Evolutionary conservation across 2,329 filamentous ascomycete species (phyloP).

Genomic region (Colletotrichum navitas): DNA sequence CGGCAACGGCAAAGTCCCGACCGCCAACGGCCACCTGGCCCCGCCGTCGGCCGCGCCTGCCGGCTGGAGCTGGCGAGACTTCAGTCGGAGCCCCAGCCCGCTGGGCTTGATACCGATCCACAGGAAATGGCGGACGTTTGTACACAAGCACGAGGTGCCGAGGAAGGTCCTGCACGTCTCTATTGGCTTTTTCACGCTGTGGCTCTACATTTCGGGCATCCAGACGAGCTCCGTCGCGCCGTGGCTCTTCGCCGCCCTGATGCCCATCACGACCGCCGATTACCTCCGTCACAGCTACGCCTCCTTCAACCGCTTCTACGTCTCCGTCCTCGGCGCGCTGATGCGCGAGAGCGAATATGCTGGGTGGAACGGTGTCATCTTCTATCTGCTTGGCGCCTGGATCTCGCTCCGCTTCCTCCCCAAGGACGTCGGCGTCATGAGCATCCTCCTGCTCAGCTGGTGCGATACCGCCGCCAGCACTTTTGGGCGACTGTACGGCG

Average conservation of each 20-base stretch:
- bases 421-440: constrained; percentile 92
- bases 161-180: constrained; percentile 94
- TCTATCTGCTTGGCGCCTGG: constrained; percentile 93
- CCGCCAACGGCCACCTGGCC: constrained; percentile 76
- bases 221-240: constrained; percentile 85
- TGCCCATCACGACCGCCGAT: constrained; percentile 88
- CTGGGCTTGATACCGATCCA: constrained; percentile 96
- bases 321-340: constrained; percentile 84
- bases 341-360: constrained; percentile 98
- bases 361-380: constrained; percentile 97
- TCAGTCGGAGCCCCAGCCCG: constrained; percentile 92
- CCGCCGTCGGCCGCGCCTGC: constrained; percentile 68
- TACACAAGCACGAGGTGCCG: constrained; percentile 97
- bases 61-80: constrained; percentile 85
- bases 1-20: constrained; percentile 47
- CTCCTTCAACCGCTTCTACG: constrained; percentile 88
- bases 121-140: constrained; percentile 88
- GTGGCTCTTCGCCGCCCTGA: constrained; percentile 81
- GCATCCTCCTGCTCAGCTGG: constrained; percentile 92
- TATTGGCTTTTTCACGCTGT: constrained; percentile 93
- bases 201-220: constrained; percentile 83
- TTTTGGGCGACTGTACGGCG: constrained; percentile 89
- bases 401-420: constrained; percentile 87
- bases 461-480: constrained; percentile 98
- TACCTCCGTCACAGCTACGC: constrained; percentile 85